Percentiles rank a stretch among this genome's conserved stretches.
Conservation (phyloP, 73 alveolate species). For the Tetrahymena malaccensis region DNA sequence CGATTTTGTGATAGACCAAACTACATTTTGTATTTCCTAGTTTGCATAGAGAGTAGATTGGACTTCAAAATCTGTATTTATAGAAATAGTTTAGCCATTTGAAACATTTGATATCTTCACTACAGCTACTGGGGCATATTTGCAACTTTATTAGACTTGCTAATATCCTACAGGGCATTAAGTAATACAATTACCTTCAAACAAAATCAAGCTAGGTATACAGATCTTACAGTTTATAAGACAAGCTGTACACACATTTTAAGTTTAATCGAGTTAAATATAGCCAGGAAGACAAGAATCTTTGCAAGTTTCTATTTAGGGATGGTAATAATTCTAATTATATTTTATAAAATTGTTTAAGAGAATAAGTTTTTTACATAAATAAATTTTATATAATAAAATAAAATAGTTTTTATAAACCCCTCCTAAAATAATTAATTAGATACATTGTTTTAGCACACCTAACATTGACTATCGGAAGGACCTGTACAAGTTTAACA, state of each 20-base stretch:
- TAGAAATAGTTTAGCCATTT: not conserved
- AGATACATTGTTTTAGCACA: not conserved
- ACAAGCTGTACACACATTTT: not conserved
- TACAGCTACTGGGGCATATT: not conserved
- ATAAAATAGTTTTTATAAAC: not conserved
- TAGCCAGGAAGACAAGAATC: not conserved
- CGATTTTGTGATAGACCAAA: not conserved
- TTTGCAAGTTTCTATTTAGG: not conserved
- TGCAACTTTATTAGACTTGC: not conserved
- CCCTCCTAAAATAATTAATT: not conserved
- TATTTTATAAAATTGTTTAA: not conserved
- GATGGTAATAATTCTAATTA: not conserved
- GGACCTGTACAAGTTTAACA: not conserved
- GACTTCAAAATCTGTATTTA: not conserved
- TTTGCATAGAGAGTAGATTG: not conserved
- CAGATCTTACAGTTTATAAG: not conserved
- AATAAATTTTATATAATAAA: too few relatives aligned
- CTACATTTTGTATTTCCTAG: not conserved
- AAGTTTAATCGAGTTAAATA: not conserved
- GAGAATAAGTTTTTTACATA: too few relatives aligned
- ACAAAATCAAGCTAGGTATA: not conserved
- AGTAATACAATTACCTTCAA: not conserved
- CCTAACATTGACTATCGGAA: not conserved
- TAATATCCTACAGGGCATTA: not conserved
- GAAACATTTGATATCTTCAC: not conserved